Evolutionary conservation across 2,329 filamentous ascomycete genomes (phyloP).

Genomic region (Trichoderma simmonsii): DNA sequence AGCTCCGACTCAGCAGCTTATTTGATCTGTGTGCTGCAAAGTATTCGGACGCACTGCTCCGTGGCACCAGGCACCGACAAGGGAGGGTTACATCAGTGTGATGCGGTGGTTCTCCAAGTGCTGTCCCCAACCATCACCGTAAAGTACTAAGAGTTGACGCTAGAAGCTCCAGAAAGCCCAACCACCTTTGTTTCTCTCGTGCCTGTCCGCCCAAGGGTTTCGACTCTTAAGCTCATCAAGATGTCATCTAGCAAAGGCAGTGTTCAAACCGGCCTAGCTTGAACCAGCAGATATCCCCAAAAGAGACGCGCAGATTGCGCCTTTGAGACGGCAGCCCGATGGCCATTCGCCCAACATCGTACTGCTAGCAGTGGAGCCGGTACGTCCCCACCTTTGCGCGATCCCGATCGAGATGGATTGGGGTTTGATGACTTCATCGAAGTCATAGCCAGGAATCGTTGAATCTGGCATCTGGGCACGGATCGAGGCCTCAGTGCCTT

Average conservation of each 20-base stretch:
- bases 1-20: background rate
- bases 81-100: conserved; percentile 15
- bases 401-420: conserved; percentile 15
- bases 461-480: conserved; percentile 13
- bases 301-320: background rate
- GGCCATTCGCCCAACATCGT: background rate
- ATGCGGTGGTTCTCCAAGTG: conserved; percentile 4
- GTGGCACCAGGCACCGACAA: conserved; percentile 12
- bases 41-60: background rate
- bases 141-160: background rate
- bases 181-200: background rate
- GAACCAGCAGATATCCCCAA: background rate
- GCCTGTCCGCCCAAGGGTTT: background rate
- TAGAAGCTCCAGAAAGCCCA: background rate
- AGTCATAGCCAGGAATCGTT: background rate
- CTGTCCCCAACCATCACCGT: background rate
- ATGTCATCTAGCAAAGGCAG: background rate
- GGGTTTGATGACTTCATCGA: conserved; percentile 17
- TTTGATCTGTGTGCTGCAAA: background rate
- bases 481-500: conserved; percentile 5
- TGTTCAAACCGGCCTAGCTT: background rate
- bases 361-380: background rate
- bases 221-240: background rate
- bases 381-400: background rate
- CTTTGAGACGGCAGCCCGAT: conserved; percentile 9